phyloP scores from a whole-genome alignment of 2,329 filamentous ascomycete genomes.

The Claviceps fusiformis region DNA sequence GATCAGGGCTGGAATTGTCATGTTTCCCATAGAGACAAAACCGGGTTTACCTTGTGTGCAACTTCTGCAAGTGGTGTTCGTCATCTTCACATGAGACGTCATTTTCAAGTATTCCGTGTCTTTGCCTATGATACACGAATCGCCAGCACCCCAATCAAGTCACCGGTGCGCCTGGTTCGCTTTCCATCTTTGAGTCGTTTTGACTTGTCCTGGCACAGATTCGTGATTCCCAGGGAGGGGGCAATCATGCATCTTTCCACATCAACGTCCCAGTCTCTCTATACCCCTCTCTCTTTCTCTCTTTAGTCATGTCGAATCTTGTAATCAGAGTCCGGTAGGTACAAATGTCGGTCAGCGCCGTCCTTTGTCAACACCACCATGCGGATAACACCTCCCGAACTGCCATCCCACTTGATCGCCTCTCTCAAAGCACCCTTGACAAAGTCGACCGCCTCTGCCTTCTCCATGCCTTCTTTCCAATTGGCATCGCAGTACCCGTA shows the following conservation, averaged over 20 bases:
- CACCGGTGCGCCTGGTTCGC: not conserved
- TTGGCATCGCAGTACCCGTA: constrained; percentile 97
- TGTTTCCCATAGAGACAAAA: too few relatives aligned
- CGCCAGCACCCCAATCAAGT: not conserved
- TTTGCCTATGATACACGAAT: constrained; percentile 3
- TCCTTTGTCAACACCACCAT: constrained; percentile 90
- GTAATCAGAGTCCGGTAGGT: constrained; percentile 88
- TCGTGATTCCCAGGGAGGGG: not conserved
- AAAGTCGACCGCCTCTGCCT: constrained; percentile 79
- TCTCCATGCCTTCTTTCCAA: constrained; percentile 91
- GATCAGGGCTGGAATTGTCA: too few relatives aligned
- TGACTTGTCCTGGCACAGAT: not conserved
- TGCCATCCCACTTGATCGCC: constrained; percentile 99
- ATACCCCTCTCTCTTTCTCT: too few relatives aligned
- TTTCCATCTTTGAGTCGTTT: not conserved
- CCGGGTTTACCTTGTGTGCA: too few relatives aligned
- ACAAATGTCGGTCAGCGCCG: constrained; percentile 85
- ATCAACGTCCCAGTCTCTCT: constrained; percentile 10
- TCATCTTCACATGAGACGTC: not conserved
- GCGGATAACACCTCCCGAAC: constrained; percentile 93
- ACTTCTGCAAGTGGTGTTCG: too few relatives aligned
- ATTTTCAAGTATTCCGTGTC: not conserved
- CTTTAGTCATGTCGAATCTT: constrained; percentile 52
- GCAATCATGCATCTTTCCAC: not conserved
- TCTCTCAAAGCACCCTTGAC: constrained; percentile 84